Percentiles rank a stretch among this genome's conserved stretches.
Evolutionary conservation across 768 basidiomycete genomes (phyloP).

Genomic region (Kwoniella mangroviensis): DNA sequence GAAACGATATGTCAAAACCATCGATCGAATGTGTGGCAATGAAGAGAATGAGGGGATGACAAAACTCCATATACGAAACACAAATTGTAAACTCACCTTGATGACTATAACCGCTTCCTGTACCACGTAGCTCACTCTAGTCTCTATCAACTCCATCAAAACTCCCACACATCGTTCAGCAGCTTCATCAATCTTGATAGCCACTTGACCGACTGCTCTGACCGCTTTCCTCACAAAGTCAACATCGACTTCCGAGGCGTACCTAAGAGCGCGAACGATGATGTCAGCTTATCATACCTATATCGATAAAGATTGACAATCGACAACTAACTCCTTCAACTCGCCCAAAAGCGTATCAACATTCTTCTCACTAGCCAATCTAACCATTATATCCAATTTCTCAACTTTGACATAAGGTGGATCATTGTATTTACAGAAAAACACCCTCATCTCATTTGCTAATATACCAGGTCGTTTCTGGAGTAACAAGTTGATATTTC

Average conservation of each 20-base stretch:
- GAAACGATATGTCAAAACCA: not conserved
- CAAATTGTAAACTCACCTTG: constrained; percentile 69
- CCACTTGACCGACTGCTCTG: constrained; percentile 93
- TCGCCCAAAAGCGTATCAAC: constrained; percentile 94
- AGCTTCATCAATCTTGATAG: constrained; percentile 89
- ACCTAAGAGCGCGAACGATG: constrained; percentile 62
- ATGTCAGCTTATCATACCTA: too few species aligned
- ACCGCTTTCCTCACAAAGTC: constrained; percentile 96
- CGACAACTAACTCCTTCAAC: constrained; percentile 79
- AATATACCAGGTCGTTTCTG: constrained; percentile 91
- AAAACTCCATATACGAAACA: not conserved
- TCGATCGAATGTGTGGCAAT: too few species aligned
- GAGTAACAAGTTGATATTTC: constrained; percentile 93
- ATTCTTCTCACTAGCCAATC: constrained; percentile 85
- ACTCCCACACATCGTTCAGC: constrained; percentile 95
- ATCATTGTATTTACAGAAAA: constrained; percentile 99
- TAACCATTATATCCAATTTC: constrained; percentile 98
- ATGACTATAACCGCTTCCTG: constrained; percentile 98
- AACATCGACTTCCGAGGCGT: constrained; percentile 95
- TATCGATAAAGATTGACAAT: too few species aligned
- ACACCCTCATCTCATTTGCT: constrained; percentile 95
- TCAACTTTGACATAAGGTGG: constrained; percentile 98
- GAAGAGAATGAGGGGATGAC: too few species aligned
- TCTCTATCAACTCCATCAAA: constrained; percentile 86
- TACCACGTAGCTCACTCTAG: constrained; percentile 94